Evolutionary conservation across 441 rosid species (phyloP).

Genomic region (Sinapis alba): DNA sequence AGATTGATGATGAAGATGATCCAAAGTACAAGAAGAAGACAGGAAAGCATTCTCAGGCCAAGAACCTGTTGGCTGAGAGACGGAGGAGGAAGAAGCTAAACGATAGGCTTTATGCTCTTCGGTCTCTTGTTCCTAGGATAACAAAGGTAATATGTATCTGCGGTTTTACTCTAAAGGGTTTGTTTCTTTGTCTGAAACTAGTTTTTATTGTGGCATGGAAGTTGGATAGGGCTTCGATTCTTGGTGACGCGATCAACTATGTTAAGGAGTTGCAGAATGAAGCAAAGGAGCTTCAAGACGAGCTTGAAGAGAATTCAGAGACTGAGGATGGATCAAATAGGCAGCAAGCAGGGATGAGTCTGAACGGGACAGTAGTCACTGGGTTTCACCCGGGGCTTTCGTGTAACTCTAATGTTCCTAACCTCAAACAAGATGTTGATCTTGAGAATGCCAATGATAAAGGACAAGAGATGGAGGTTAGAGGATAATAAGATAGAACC

Average conservation of each 20-base stretch:
- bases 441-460: slow-evolving; percentile 50
- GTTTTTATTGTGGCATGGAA: slow-evolving; percentile 24
- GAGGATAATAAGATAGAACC: slow-evolving; percentile 2
- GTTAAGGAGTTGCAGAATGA: slow-evolving; percentile 79
- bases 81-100: slow-evolving; percentile 70
- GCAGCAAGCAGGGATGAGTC: slow-evolving; percentile 42
- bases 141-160: slow-evolving; percentile 50
- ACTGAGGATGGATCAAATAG: slow-evolving; percentile 55
- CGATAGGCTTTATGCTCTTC: slow-evolving; percentile 67
- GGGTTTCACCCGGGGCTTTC: slow-evolving; percentile 49
- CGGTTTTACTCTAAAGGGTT: neutral
- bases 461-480: slow-evolving; percentile 93
- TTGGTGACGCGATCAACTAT: slow-evolving; percentile 87
- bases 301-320: slow-evolving; percentile 80
- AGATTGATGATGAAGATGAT: slow-evolving; percentile 73
- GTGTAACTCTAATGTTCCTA: slow-evolving; percentile 44
- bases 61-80: slow-evolving; percentile 71
- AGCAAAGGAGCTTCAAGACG: slow-evolving; percentile 80
- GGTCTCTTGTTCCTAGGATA: slow-evolving; percentile 65
- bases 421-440: slow-evolving; percentile 53
- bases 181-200: slow-evolving; percentile 8
- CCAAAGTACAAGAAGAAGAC: slow-evolving; percentile 48
- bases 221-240: slow-evolving; percentile 89
- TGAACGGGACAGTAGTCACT: slow-evolving; percentile 43
- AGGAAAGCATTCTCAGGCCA: slow-evolving; percentile 58